Evolutionary conservation across 2,329 filamentous ascomycete species (phyloP).

Genomic region (Aspergillus hiratsukae): DNA sequence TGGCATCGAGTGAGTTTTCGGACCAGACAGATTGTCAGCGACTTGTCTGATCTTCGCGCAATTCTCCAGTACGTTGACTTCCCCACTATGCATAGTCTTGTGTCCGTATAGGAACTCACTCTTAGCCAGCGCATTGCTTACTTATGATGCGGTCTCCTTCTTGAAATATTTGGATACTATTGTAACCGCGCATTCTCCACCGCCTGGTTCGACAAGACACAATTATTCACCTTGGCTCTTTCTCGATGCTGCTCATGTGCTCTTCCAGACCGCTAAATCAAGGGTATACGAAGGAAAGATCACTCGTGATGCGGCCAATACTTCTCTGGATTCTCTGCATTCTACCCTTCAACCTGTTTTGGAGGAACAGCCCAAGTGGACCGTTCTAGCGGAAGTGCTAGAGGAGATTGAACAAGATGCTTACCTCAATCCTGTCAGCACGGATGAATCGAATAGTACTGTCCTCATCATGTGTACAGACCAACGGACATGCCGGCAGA

Average conservation of each 20-base stretch:
- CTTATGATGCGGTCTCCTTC: conserved; percentile 86
- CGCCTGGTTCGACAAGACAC: conserved; percentile 79
- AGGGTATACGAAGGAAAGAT: conserved; percentile 78
- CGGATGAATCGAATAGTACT: conserved; percentile 83
- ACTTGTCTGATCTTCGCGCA: conserved; percentile 75
- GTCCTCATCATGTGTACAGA: conserved; percentile 96
- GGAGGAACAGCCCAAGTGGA: conserved; percentile 95
- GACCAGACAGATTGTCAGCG: conserved; percentile 89
- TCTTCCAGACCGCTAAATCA: conserved; percentile 84
- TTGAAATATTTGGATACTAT: conserved; percentile 92
- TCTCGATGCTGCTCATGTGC: conserved; percentile 86
- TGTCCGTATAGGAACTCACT: conserved; percentile 9
- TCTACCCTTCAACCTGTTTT: conserved; percentile 72
- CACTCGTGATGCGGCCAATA: conserved; percentile 50
- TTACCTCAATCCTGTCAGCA: conserved; percentile 72
- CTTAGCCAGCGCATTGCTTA: conserved; percentile 57
- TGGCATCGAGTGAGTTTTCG: conserved; percentile 97
- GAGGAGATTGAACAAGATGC: conserved; percentile 90
- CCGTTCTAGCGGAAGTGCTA: conserved; percentile 78
- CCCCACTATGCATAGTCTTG: not conserved
- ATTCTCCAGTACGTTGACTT: conserved; percentile 63
- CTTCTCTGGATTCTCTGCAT: conserved; percentile 46
- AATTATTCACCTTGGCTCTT: conserved; percentile 95
- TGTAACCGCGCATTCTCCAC: conserved; percentile 81
- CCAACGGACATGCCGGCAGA: conserved; percentile 75